Percentiles rank a stretch among this genome's conserved stretches.
Evolutionary conservation across 176 grass and related monocot species (phyloP).

Genomic region (Oryza australiensis): DNA sequence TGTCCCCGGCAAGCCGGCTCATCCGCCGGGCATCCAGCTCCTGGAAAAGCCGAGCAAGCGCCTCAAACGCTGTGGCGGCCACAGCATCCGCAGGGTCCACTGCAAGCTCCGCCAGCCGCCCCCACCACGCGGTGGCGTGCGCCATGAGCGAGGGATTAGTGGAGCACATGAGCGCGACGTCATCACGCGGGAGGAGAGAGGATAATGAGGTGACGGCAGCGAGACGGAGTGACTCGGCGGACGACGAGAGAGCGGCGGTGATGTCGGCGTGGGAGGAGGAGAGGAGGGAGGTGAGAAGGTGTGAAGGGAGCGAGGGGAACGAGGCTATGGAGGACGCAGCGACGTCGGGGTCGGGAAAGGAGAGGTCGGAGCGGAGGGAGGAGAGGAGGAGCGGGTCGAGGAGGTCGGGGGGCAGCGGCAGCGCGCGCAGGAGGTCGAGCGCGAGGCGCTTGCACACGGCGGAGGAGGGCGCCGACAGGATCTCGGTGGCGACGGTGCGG

Average conservation of each 20-base stretch:
- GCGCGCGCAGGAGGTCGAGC: constrained; percentile 84
- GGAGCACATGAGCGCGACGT: constrained; percentile 77
- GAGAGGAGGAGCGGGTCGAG: constrained; percentile 74
- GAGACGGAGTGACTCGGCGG: constrained; percentile 65
- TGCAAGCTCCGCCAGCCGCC: constrained; percentile 55
- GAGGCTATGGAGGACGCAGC: constrained; percentile 82
- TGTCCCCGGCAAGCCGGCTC: constrained; percentile 89
- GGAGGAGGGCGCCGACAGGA: constrained; percentile 71
- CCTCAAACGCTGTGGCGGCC: constrained; percentile 76
- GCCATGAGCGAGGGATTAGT: constrained; percentile 77
- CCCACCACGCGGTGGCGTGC: constrained; percentile 84
- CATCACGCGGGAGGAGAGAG: constrained; percentile 76
- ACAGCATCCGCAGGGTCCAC: constrained; percentile 76
- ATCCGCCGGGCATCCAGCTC: constrained; percentile 88
- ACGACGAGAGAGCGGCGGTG: constrained; percentile 56
- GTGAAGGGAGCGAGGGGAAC: constrained; percentile 76
- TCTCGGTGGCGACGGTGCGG: constrained; percentile 71
- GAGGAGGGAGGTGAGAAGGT: constrained; percentile 77
- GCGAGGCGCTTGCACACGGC: constrained; percentile 92
- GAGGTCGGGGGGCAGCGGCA: constrained; percentile 64
- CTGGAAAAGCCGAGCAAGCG: constrained; percentile 84
- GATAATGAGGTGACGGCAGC: constrained; percentile 72
- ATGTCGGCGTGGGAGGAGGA: constrained; percentile 75
- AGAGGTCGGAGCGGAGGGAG: constrained; percentile 82
- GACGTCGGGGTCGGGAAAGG: constrained; percentile 91